Percentiles rank a stretch among this genome's conserved stretches.
Conservation (phyloP, 2,329 filamentous ascomycete genomes). For the Fusarium acutatum region DNA sequence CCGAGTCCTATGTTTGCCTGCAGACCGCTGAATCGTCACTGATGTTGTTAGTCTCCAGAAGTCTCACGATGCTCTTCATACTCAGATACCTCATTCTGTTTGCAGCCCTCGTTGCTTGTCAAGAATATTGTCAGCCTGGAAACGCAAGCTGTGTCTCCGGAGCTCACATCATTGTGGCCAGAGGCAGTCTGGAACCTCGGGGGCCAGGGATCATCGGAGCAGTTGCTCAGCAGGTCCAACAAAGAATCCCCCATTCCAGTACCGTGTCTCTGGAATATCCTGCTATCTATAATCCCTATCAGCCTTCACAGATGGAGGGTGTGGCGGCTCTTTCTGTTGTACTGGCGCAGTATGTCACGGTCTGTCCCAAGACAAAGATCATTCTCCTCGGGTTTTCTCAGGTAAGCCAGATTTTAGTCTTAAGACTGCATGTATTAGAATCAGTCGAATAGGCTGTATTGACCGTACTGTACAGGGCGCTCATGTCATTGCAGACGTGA, state of each 20-base stretch:
- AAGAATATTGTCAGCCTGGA: not conserved
- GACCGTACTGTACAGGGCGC: constrained; percentile 14
- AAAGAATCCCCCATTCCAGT: constrained; percentile 15
- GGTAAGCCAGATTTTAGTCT: no score
- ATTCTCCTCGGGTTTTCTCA: constrained; percentile 30
- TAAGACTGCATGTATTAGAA: no score
- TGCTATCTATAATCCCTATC: constrained; percentile 24
- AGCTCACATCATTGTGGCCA: constrained; percentile 32
- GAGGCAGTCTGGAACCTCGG: constrained; percentile 31
- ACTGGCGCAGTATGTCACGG: constrained; percentile 8
- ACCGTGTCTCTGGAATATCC: constrained; percentile 26
- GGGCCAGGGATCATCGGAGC: constrained; percentile 36
- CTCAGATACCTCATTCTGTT: not conserved
- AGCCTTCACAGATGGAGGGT: constrained; percentile 29
- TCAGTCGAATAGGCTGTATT: no score
- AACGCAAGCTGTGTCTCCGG: constrained; percentile 15
- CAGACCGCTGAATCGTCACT: not conserved
- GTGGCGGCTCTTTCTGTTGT: constrained; percentile 9
- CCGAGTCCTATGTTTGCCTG: not conserved
- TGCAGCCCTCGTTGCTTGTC: not conserved
- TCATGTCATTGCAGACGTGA: constrained; percentile 33
- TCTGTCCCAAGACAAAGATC: constrained; percentile 32
- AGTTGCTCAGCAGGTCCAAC: constrained; percentile 18
- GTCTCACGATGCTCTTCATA: constrained; percentile 4
- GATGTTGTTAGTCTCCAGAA: not conserved